These are phyloP conservation scores for Acarospora socialis DNA, from an alignment of 2,329 filamentous ascomycete species.

Conservation along the genomic window DNA sequence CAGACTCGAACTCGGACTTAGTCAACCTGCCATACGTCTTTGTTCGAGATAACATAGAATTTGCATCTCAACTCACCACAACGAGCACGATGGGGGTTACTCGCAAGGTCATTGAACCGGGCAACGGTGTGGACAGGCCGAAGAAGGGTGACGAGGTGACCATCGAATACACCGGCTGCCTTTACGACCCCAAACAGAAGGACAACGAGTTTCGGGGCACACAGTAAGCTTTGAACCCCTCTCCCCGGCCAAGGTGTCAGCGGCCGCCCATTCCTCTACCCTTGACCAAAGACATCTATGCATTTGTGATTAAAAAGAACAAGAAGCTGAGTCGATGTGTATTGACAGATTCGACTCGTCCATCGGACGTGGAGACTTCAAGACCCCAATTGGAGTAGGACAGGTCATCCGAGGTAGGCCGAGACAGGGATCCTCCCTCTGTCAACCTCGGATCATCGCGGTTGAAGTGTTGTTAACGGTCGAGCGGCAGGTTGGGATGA, in stretches of 20 bases:
- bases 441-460: slow-evolving; percentile 9
- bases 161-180: slow-evolving; percentile 84
- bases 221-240: slow-evolving; percentile 42
- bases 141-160: slow-evolving; percentile 55
- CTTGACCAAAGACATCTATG: no score
- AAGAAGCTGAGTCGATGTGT: no score
- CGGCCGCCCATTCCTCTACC: slow-evolving; percentile 5
- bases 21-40: no score
- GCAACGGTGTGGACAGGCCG: slow-evolving; percentile 48
- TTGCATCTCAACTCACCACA: not conserved
- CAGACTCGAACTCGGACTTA: no score
- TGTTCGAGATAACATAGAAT: no score
- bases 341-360: slow-evolving; percentile 76
- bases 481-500: slow-evolving; percentile 59
- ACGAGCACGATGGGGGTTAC: slow-evolving; percentile 50
- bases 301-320: no score
- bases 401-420: slow-evolving; percentile 69
- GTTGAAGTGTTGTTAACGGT: slow-evolving; percentile 9
- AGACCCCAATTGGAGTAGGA: slow-evolving; percentile 64
- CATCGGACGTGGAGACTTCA: slow-evolving; percentile 60
- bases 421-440: not conserved
- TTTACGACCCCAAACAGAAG: slow-evolving; percentile 51
- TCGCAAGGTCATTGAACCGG: slow-evolving; percentile 49
- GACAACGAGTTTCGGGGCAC: slow-evolving; percentile 51
- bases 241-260: slow-evolving; percentile 5